Base-by-base conservation (phyloP, 495 filamentous ascomycete genomes). In the Lepidopterella palustris region DNA sequence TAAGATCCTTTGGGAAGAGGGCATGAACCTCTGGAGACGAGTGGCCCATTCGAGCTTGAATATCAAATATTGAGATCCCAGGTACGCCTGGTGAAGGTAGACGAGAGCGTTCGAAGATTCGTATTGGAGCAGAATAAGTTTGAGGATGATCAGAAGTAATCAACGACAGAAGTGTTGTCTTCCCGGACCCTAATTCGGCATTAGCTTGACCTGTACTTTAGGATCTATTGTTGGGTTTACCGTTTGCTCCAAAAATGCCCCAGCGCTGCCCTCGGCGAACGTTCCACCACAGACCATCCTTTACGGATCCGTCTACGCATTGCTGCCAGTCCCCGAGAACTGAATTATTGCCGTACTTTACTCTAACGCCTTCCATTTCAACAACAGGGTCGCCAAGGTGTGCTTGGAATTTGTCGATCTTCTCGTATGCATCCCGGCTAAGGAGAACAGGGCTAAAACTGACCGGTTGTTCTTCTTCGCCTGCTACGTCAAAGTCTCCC, bases 131-230 rank as follows among this genome's bases (percentile, higher is more conserved):
- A 2, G 89, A 89, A 71, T 97, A 98, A 1, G 92, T 82, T 70
- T 96, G 91, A 0, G 93, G 93, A 61, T 98, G 93, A 68, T 98
- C 93, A 3, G 92, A 96, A 32, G 89, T 93, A 61, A 98, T 87
- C 13, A 98, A 77, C 1, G 91, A 93, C 15, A 96, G 79, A 51
- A 98, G 77, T 0, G 93, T 98, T 0, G 93, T 97, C 73, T 98
- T 98, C 8, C 88, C 88, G 11, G 85, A 88, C 20, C 86, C 75
- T 76, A 40, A 31, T 18, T 3, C 18, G 47, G 26, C 18, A 27
- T 50, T 25, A 50, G 47, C 47, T 25, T 50, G 47, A 27, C 20
- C 26, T 25, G 47, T 50, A 13, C 15, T 25, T 25, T 24, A 3
- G 25, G 23, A 27, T 15, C 47, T 27, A 5, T 24, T 42, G 1